Evolutionary conservation across 768 basidiomycete genomes (phyloP).

Genomic region (Lactarius indigo): DNA sequence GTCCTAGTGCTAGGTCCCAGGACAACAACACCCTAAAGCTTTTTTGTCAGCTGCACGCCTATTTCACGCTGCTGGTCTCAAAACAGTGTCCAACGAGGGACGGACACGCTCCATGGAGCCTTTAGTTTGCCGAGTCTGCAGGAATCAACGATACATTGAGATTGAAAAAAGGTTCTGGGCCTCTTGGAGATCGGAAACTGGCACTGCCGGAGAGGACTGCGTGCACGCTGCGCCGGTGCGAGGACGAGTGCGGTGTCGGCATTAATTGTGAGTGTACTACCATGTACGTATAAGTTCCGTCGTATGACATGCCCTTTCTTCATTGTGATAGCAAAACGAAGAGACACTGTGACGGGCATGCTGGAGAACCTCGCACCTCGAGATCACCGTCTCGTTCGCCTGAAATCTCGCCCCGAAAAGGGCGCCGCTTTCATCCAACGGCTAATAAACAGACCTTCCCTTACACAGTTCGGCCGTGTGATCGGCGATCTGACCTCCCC

Average conservation of each 20-base stretch:
- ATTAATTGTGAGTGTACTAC: constrained; percentile 1
- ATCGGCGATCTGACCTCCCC: background rate
- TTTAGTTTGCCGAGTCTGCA: constrained; percentile 2
- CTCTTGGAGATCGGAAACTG: constrained; percentile 1
- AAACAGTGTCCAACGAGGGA: background rate
- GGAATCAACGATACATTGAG: background rate
- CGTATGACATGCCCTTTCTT: background rate
- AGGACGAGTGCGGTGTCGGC: background rate
- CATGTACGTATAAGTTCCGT: background rate
- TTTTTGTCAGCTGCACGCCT: background rate
- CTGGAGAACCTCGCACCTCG: background rate
- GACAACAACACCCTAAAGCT: background rate
- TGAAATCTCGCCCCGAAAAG: background rate
- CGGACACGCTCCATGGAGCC: background rate
- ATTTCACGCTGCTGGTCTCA: background rate
- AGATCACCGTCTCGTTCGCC: constrained; percentile 5
- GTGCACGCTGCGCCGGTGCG: constrained; percentile 6
- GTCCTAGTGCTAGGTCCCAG: background rate
- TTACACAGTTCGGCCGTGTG: background rate
- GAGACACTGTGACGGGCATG: background rate
- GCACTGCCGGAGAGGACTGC: background rate
- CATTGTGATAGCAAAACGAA: background rate
- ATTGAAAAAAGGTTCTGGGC: background rate
- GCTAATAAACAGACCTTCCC: background rate
- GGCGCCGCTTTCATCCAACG: background rate